A percentile compares a stretch with the other conserved stretches of the same genome.
These are phyloP conservation scores for Rhodotorula babjevae DNA, from an alignment of 768 basidiomycete genomes.

Conservation along the genomic window DNA sequence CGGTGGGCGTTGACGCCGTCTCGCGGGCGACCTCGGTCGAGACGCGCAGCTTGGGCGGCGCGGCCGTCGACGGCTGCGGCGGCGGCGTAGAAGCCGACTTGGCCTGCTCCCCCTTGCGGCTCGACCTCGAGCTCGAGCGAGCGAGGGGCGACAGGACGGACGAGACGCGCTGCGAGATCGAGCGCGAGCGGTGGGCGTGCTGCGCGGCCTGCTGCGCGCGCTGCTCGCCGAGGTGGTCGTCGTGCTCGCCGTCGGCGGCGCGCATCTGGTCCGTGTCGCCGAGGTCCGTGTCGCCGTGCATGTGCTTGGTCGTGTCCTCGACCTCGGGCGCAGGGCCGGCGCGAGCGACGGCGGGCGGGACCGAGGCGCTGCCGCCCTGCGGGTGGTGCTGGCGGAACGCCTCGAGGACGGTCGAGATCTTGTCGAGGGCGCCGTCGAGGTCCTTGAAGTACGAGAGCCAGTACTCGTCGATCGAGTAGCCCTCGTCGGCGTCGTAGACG, in stretches of 20 bases:
- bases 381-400: slow-evolving; percentile 41
- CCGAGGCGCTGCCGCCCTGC: background rate
- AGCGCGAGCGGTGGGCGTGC: background rate
- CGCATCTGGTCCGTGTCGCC: slow-evolving; percentile 20
- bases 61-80: background rate
- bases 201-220: background rate
- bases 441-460: slow-evolving; percentile 84
- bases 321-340: background rate
- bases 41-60: background rate
- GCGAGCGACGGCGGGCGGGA: background rate
- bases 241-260: slow-evolving; percentile 2
- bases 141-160: slow-evolving; percentile 3
- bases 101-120: background rate
- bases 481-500: slow-evolving; percentile 66
- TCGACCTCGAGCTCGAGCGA: too few relatives aligned
- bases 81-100: background rate
- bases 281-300: slow-evolving; percentile 3
- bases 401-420: slow-evolving; percentile 73
- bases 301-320: slow-evolving; percentile 20
- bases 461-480: slow-evolving; percentile 62
- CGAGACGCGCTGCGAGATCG: slow-evolving; percentile 12
- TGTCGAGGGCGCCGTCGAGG: slow-evolving; percentile 66
- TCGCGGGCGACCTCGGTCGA: background rate
- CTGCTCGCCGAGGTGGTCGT: background rate
- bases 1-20: background rate